A percentile compares a stretch with the other conserved stretches of the same genome.
Evolutionary conservation across 768 basidiomycete species (phyloP).

Genomic region (Trametopsis cervina): DNA sequence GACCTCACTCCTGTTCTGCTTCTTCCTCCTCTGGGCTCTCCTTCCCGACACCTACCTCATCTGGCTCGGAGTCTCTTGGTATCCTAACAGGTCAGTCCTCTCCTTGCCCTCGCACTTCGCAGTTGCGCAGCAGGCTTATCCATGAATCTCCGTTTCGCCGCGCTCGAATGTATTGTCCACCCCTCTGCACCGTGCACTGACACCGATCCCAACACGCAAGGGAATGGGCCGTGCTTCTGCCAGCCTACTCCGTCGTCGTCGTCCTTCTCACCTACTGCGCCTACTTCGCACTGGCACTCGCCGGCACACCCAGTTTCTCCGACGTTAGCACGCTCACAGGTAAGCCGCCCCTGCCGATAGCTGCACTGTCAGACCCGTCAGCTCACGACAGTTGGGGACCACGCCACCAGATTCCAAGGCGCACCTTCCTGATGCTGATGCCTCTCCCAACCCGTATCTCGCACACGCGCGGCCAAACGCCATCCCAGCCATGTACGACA

Average conservation of each 20-base stretch:
- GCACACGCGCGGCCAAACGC: slow-evolving; percentile 37
- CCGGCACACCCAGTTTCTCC: slow-evolving; percentile 61
- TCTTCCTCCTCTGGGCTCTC: slow-evolving; percentile 77
- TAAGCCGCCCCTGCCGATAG: slow-evolving; percentile 24
- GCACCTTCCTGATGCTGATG: slow-evolving; percentile 37
- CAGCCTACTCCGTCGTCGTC: slow-evolving; percentile 67
- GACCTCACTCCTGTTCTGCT: slow-evolving; percentile 60
- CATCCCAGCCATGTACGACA: slow-evolving; percentile 68
- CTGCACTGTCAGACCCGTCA: slow-evolving; percentile 3
- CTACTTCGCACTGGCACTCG: slow-evolving; percentile 71
- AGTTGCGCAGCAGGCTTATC: not conserved
- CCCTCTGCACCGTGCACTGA: slow-evolving; percentile 1
- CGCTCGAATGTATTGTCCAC: slow-evolving; percentile 7
- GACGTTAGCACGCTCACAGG: slow-evolving; percentile 65
- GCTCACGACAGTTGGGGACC: slow-evolving; percentile 6
- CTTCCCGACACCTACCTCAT: slow-evolving; percentile 66
- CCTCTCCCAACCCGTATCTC: slow-evolving; percentile 37
- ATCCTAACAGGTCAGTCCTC: slow-evolving; percentile 67
- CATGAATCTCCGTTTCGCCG: not conserved
- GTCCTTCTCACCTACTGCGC: slow-evolving; percentile 70
- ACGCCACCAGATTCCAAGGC: slow-evolving; percentile 46
- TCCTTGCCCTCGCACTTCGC: not conserved
- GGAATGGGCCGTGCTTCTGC: slow-evolving; percentile 81
- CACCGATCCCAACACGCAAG: slow-evolving; percentile 30
- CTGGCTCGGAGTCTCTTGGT: slow-evolving; percentile 71